phyloP scores from a whole-genome alignment of 1,139 yeast genomes.

The Magnusiomyces clavatus region DNA sequence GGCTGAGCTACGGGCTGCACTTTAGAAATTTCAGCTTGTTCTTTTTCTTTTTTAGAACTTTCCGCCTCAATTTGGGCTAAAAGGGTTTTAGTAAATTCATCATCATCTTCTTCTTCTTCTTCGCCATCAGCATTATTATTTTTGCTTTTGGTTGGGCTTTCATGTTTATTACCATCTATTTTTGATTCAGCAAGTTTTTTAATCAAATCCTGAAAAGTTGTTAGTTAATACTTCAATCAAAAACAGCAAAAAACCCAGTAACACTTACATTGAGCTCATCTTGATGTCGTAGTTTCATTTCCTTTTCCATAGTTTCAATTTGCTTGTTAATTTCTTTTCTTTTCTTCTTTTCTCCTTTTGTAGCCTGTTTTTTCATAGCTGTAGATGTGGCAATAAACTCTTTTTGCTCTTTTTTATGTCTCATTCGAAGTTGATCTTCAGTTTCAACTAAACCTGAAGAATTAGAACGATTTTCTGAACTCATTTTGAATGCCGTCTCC shows the following conservation, averaged over 20 bases:
- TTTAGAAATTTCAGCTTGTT: slow-evolving; percentile 4
- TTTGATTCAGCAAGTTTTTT: neutral
- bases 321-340: slow-evolving; percentile 43
- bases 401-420: slow-evolving; percentile 62
- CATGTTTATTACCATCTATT: neutral
- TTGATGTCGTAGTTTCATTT: slow-evolving; percentile 46
- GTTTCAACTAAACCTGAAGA: slow-evolving; percentile 24
- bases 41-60: slow-evolving; percentile 18
- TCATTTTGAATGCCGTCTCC: too few relatives aligned
- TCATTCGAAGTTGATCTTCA: slow-evolving; percentile 48
- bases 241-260: neutral
- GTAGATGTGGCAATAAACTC: slow-evolving; percentile 63
- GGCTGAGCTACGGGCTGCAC: slow-evolving; percentile 4
- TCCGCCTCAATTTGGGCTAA: slow-evolving; percentile 47
- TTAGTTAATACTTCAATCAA: neutral
- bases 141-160: neutral
- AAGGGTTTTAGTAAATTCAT: slow-evolving; percentile 52
- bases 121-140: slow-evolving; percentile 15
- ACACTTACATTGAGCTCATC: slow-evolving; percentile 37
- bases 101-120: slow-evolving; percentile 31
- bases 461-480: too few relatives aligned
- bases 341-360: slow-evolving; percentile 65
- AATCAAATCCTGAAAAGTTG: neutral
- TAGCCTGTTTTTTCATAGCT: slow-evolving; percentile 73
- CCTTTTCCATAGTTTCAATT: slow-evolving; percentile 53